phyloP scores from a whole-genome alignment of 495 filamentous ascomycete species.

The Extremus antarcticus region DNA sequence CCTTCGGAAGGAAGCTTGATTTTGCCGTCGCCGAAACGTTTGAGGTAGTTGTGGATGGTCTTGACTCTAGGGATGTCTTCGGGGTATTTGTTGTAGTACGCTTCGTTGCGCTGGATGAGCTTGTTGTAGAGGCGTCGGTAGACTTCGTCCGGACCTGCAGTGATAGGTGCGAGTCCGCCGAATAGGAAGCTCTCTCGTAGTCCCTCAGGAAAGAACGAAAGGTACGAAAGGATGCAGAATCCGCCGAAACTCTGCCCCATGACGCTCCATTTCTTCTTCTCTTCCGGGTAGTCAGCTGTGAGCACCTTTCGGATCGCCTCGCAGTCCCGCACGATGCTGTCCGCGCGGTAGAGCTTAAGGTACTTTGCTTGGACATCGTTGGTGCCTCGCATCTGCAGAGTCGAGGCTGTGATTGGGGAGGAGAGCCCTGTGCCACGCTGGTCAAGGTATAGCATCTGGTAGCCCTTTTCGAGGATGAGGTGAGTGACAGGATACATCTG shows the following conservation, averaged over 20 bases:
- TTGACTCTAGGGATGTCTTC: slow-evolving; percentile 68
- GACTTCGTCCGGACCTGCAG: slow-evolving; percentile 58
- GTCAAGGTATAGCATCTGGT: slow-evolving; percentile 75
- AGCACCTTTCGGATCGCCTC: slow-evolving; percentile 72
- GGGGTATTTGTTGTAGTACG: slow-evolving; percentile 77
- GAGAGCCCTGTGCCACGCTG: slow-evolving; percentile 83
- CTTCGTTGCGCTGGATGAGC: slow-evolving; percentile 52
- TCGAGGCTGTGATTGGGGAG: slow-evolving; percentile 60
- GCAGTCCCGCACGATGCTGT: slow-evolving; percentile 74
- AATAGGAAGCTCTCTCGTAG: slow-evolving; percentile 72
- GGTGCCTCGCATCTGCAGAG: slow-evolving; percentile 53
- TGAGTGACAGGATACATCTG: slow-evolving; percentile 58
- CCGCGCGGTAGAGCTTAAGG: slow-evolving; percentile 77
- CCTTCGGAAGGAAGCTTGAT: slow-evolving; percentile 56
- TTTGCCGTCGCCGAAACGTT: slow-evolving; percentile 48
- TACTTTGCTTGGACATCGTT: slow-evolving; percentile 62
- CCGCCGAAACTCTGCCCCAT: slow-evolving; percentile 91
- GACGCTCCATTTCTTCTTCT: slow-evolving; percentile 66
- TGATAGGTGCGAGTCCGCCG: slow-evolving; percentile 71
- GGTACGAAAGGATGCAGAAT: slow-evolving; percentile 69
- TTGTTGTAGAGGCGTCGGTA: slow-evolving; percentile 63
- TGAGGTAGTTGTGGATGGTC: slow-evolving; percentile 40
- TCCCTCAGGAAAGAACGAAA: slow-evolving; percentile 67
- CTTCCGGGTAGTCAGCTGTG: slow-evolving; percentile 55
- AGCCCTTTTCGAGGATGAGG: slow-evolving; percentile 66